Base-by-base conservation (phyloP, 768 basidiomycete species). In the Lactarius psammicola region DNA sequence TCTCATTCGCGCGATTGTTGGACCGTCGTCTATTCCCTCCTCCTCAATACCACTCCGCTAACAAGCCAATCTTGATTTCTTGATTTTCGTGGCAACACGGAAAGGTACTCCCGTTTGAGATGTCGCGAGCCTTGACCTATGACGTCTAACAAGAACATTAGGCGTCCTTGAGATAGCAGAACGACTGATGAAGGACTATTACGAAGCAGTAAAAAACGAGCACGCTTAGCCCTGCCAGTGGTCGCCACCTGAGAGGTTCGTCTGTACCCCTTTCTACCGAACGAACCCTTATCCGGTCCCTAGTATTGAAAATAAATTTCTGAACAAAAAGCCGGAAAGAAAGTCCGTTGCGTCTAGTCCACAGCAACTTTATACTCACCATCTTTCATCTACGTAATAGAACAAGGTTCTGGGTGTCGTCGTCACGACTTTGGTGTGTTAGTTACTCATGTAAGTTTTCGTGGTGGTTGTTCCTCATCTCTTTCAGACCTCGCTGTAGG, bases 401-500 rank as follows among this genome's bases (percentile, higher is more conserved):
- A 82, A 81, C 58, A 87, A 86, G 66, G 70, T 76, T 0, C 75
- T 97, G 31, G 83, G 83, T 34, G 78, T 95, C 36, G 78, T 98
- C 2, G 81, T 94, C 28, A 87, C 90, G 8, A 98, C 92, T 28
- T 97, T 92, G 18, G 94, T 94, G 70, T 59, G 87, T 75, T 34
- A 42, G 55, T 7, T 30, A 49, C 51, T 59, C 28, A 11, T 20
- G 28, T 60, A 2, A 46, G 53, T 26, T 46, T 10, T 33, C 53
- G 42, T 40, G 51, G 49, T 38, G 38, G 18, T 36, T 34, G n/a
- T 46, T 70, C 20, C 72, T 42, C 33, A 63, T 44, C 36, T 51
- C 49, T 61, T 65, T 2, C 70, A 95, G 91, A 98, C 96, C 80
- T 99, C 30, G 95, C 97, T 0, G 94, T 98, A 44, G 96, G 97